Base-by-base conservation (phyloP, 2,329 filamentous ascomycete species). In the Balansia obtecta region DNA sequence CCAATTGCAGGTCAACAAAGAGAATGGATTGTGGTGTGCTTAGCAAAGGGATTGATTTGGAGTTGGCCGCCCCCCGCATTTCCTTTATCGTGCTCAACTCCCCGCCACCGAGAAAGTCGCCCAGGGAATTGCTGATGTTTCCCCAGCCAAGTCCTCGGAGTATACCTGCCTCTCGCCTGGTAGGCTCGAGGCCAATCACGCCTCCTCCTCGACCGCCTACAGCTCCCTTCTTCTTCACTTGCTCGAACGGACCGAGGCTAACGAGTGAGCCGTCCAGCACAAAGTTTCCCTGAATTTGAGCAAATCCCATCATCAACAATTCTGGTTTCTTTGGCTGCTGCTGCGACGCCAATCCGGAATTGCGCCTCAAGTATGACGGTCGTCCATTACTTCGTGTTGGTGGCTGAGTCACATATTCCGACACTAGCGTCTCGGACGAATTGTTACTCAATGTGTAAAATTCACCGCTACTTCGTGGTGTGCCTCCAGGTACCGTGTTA, bases 221-320 rank as follows among this genome's bases (percentile, higher is more conserved):
- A 7, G 95, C 88, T 2, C 87, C 90, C 68, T 95, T 96, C 52
- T 90, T 80, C 66, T 98, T 98, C 39, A 97, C 90, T 60, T 94
- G 88, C 62, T 98, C 93, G 60, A 98, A 98, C 0, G 87, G 87
- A 0, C 82, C 82, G 39, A 94, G 82, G 59, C 94, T 91, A 53
- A 98, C 82, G 20, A 98, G 71, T 1, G 93, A 95, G 0, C 89
- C 89, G 62, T 98, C 93, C 7, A 98, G 70, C 0, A 83, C 88
- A 59, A 98, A 98, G 0, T 87, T 90, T 4, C 93, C 93, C 65
- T 88, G 86, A 2, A 97, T 80, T 60, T 98, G 93, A 2, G 88
- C 91, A 67, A 95, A 98, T 0, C 90, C 93, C 93, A 98, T 98
- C 82, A 98, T 94, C 49, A 98, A 70, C 1, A 85, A 83, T 63